Percentiles rank a stretch among this genome's conserved stretches.
Evolutionary conservation across 202 grass and related monocot genomes (phyloP).

Genomic region (Setaria italica): DNA sequence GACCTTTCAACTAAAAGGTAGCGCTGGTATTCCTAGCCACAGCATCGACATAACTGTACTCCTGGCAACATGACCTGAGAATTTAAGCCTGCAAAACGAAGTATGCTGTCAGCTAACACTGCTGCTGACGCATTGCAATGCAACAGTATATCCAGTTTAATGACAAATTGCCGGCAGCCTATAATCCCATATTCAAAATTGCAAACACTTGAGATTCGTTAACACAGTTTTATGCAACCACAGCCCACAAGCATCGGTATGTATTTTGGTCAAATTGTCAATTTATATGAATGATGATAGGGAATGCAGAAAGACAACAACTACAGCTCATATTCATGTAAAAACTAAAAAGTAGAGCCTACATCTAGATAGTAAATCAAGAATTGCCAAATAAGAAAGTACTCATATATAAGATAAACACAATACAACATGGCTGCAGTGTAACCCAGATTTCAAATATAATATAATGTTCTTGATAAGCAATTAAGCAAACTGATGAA

Average conservation of each 20-base stretch:
- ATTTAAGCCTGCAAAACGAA: constrained; percentile 37
- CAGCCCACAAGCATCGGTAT: neutral
- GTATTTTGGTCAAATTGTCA: neutral
- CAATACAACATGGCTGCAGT: constrained; percentile 9
- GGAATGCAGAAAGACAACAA: constrained; percentile 8
- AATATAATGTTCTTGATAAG: neutral
- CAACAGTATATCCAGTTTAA: neutral
- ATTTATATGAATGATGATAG: neutral
- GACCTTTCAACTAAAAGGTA: neutral
- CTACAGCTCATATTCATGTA: constrained; percentile 19
- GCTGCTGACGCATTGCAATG: neutral
- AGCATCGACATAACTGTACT: constrained; percentile 17
- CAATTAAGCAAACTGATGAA: neutral
- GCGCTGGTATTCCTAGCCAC: neutral
- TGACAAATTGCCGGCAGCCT: neutral
- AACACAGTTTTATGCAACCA: neutral
- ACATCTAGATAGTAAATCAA: neutral
- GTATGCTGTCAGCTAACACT: constrained; percentile 23
- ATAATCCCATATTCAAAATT: neutral
- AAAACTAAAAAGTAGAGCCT: neutral
- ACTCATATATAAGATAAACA: neutral
- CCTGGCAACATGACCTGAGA: neutral
- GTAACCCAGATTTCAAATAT: constrained; percentile 20
- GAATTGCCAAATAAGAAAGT: neutral
- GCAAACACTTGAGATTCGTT: neutral